A percentile compares a stretch with the other conserved stretches of the same genome.
These are phyloP conservation scores for Starmerella geochares DNA, from an alignment of 805 yeast genomes.

Conservation along the genomic window DNA sequence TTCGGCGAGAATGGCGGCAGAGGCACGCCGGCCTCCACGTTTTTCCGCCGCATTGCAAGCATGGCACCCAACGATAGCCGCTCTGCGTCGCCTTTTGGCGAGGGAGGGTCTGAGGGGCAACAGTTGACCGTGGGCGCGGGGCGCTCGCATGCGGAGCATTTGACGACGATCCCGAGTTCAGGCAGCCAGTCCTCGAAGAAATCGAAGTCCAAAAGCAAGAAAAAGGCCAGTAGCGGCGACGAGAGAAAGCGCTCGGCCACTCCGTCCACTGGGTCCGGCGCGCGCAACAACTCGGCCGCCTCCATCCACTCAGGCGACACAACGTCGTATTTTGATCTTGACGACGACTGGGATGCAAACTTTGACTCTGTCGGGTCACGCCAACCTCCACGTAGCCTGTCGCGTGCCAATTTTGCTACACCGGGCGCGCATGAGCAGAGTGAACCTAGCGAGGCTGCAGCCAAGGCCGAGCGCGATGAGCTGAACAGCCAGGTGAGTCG, in stretches of 20 bases:
- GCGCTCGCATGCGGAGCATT: slow-evolving; percentile 42
- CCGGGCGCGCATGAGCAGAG: slow-evolving; percentile 6
- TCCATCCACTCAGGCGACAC: slow-evolving; percentile 12
- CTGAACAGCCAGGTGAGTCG: slow-evolving; percentile 52
- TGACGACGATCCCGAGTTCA: slow-evolving; percentile 6
- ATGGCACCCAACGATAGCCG: slow-evolving; percentile 16
- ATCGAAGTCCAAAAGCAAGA: slow-evolving; percentile 2
- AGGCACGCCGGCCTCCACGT: slow-evolving; percentile 48
- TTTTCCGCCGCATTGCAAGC: slow-evolving; percentile 35
- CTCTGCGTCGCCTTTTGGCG: slow-evolving; percentile 11
- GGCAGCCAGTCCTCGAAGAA: slow-evolving; percentile 8
- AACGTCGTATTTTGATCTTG: slow-evolving; percentile 53
- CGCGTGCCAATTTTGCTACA: slow-evolving; percentile 10
- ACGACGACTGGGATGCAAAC: slow-evolving; percentile 89
- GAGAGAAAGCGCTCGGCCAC: neutral
- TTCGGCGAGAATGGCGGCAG: slow-evolving; percentile 62
- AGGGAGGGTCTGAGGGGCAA: slow-evolving; percentile 28
- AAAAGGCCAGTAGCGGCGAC: slow-evolving; percentile 2
- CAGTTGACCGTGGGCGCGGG: slow-evolving; percentile 43
- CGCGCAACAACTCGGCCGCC: slow-evolving; percentile 8
- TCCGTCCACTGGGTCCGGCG: neutral
- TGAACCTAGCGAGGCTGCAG: slow-evolving; percentile 29
- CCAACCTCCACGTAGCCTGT: slow-evolving; percentile 16
- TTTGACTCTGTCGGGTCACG: slow-evolving; percentile 34
- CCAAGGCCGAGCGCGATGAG: slow-evolving; percentile 42